These are phyloP conservation scores for Chytriomyces sp. DNA, from an alignment of 192 early-diverging fungal genomes.

Conservation along the genomic window DNA sequence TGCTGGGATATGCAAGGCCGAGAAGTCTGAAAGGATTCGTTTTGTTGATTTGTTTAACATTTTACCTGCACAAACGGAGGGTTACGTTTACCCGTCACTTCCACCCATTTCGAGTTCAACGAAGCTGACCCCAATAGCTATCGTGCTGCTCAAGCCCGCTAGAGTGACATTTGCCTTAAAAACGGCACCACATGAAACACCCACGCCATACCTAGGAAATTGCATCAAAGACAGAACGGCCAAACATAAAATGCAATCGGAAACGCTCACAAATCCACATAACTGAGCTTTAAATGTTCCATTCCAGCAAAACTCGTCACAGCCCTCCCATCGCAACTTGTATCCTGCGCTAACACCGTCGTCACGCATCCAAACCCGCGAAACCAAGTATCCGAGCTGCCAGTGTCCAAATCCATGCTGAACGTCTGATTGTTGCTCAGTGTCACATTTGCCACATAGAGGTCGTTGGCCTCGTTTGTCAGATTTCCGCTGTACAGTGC, in stretches of 20 bases:
- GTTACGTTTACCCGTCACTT: no score
- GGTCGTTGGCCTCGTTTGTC: conserved; percentile 18
- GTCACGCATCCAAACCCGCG: conserved; percentile 28
- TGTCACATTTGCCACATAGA: conserved; percentile 15
- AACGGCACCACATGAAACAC: conserved; percentile 15
- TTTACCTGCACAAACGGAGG: no score
- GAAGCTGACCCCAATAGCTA: conserved; percentile 23
- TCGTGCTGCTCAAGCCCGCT: conserved; percentile 7
- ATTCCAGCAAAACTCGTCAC: no score
- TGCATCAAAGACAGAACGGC: no score
- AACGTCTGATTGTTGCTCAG: conserved; percentile 24
- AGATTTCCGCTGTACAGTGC: no score
- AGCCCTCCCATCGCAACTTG: no score
- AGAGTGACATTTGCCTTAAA: conserved; percentile 20
- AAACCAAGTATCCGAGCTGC: conserved; percentile 38
- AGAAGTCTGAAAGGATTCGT: conserved; percentile 32
- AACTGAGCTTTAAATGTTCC: no score
- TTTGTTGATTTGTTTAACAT: no score
- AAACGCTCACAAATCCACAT: no score
- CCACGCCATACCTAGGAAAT: conserved; percentile 27
- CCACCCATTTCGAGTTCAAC: no score
- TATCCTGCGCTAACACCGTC: no score
- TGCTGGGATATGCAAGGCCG: conserved; percentile 29
- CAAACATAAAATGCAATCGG: no score
- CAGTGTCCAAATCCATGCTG: conserved; percentile 40